These are phyloP conservation scores for Metarhizium anisopliae DNA, from an alignment of 2,329 filamentous ascomycete genomes.

Conservation along the genomic window DNA sequence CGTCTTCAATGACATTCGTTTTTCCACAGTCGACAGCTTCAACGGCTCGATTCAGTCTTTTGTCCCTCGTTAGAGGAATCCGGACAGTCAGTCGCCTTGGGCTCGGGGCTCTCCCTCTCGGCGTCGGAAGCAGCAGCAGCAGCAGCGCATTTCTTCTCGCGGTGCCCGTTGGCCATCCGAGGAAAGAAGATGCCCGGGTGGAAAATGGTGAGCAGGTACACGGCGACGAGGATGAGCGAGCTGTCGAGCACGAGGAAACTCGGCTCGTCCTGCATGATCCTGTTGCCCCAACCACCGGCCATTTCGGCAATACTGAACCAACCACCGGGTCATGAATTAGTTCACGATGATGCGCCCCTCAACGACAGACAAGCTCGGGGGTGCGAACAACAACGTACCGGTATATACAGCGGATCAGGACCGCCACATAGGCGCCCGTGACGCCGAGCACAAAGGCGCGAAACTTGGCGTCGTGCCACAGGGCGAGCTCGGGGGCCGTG, in stretches of 20 bases:
- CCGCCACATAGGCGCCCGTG: conserved; percentile 31
- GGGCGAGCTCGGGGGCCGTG: conserved; percentile 18
- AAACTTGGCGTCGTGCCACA: conserved; percentile 36
- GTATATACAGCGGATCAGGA: conserved; percentile 46
- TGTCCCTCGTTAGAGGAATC: conserved; percentile 19
- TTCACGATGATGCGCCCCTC: no score
- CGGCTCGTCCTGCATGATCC: conserved; percentile 53
- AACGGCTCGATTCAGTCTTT: neutral
- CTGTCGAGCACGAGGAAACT: conserved; percentile 50
- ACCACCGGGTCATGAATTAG: no score
- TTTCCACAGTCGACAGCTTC: neutral
- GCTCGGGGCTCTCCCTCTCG: conserved; percentile 2
- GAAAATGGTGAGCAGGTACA: conserved; percentile 40
- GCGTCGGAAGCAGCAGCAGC: neutral
- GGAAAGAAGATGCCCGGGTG: conserved; percentile 48
- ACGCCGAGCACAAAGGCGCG: conserved; percentile 36
- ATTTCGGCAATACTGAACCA: conserved; percentile 48
- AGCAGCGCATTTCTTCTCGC: conserved; percentile 13
- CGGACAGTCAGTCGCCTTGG: conserved; percentile 14
- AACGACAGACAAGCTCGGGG: no score
- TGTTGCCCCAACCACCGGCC: conserved; percentile 54
- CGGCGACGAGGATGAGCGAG: conserved; percentile 41
- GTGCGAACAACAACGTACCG: conserved; percentile 27
- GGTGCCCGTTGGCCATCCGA: conserved; percentile 33
- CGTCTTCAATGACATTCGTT: neutral